Percentiles rank a stretch among this genome's conserved stretches.
These are phyloP conservation scores for Fraxinus ornus DNA, from an alignment of 305 asterid genomes.

Conservation along the genomic window DNA sequence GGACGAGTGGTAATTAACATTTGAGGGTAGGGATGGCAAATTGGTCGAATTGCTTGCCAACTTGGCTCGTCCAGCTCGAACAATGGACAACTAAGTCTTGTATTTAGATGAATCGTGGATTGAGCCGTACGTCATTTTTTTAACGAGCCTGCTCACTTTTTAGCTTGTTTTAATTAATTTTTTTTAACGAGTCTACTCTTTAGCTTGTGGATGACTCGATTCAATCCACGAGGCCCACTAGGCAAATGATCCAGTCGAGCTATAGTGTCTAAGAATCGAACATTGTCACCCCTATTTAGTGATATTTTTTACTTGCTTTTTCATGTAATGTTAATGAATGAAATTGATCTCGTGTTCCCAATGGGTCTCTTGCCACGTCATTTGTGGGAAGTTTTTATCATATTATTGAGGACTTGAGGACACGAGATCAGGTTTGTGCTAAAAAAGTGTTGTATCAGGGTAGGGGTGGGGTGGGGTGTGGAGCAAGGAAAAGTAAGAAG, in stretches of 20 bases:
- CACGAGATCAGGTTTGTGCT: too few species aligned
- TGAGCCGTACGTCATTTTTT: neutral
- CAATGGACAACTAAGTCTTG: neutral
- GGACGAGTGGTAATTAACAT: neutral
- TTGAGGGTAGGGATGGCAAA: neutral
- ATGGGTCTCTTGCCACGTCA: too few species aligned
- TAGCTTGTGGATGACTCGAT: neutral
- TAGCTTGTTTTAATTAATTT: neutral
- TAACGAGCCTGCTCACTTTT: too few species aligned
- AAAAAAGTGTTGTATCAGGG: neutral
- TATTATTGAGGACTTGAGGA: too few species aligned
- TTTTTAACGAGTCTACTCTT: too few species aligned
- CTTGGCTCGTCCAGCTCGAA: neutral
- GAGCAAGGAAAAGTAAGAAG: neutral
- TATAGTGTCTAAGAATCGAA: too few species aligned
- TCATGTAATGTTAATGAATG: neutral
- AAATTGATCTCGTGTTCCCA: too few species aligned
- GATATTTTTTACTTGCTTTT: neutral
- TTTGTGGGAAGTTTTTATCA: too few species aligned
- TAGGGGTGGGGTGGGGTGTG: neutral
- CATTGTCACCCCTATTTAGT: neutral
- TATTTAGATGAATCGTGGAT: too few species aligned
- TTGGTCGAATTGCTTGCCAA: neutral
- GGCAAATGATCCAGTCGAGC: neutral
- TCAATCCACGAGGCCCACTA: neutral